A percentile compares a stretch with the other conserved stretches of the same genome.
Conservation (phyloP, 805 yeast species). For the Cyberlindnera subsufficiens region DNA sequence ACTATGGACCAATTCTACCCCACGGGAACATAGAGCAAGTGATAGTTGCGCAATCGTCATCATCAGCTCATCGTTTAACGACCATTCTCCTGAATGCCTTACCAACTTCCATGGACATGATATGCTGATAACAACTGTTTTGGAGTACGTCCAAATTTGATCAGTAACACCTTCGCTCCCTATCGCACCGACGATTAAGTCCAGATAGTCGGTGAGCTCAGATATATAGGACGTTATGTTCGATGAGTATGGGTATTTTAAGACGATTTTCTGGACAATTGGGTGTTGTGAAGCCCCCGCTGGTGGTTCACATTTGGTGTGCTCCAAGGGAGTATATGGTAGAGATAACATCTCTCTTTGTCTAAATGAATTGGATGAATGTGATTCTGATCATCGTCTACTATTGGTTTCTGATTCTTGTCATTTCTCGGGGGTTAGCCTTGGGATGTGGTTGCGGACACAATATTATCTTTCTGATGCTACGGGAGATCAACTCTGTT, state of each 20-base stretch:
- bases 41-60: neutral
- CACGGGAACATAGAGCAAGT: neutral
- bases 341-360: neutral
- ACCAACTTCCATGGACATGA: constrained; percentile 16
- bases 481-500: too few species aligned
- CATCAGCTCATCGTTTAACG: constrained; percentile 14
- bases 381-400: too few species aligned
- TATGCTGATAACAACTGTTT: neutral
- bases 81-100: constrained; percentile 11
- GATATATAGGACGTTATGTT: neutral
- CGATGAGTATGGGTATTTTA: neutral
- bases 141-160: neutral
- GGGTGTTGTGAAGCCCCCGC: too few species aligned
- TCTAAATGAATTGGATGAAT: too few species aligned
- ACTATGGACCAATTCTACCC: neutral
- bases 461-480: too few species aligned
- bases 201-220: constrained; percentile 1
- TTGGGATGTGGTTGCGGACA: too few species aligned
- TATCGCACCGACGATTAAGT: neutral
- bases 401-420: too few species aligned
- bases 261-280: too few species aligned
- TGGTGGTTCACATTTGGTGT: too few species aligned
- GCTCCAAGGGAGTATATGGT: neutral
- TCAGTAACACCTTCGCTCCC: neutral
- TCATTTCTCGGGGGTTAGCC: too few species aligned